These are phyloP conservation scores for Linderina pennispora DNA, from an alignment of 192 early-diverging fungal genomes.

Conservation along the genomic window DNA sequence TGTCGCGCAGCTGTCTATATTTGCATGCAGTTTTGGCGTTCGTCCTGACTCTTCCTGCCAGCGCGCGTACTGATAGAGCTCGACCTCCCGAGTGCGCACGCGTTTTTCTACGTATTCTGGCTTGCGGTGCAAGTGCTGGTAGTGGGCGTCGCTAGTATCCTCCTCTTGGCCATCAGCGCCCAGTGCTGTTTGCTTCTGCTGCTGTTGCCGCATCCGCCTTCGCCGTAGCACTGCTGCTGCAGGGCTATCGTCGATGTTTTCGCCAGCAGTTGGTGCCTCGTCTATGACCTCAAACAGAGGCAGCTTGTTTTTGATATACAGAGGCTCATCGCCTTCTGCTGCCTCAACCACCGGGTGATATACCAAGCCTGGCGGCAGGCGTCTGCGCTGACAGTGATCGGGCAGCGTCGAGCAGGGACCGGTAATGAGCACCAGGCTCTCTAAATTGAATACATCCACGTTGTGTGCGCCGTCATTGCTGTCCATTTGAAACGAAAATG, in stretches of 20 bases:
- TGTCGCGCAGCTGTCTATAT: constrained; percentile 7
- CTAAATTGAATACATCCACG: too few species aligned
- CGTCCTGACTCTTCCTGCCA: constrained; percentile 26
- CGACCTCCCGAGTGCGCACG: constrained; percentile 38
- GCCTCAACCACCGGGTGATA: constrained; percentile 30
- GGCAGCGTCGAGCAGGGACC: constrained; percentile 20
- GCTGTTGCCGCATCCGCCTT: background rate
- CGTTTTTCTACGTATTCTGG: constrained; percentile 42
- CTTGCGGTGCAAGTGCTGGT: constrained; percentile 27
- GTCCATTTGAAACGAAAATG: too few species aligned
- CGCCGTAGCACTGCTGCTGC: constrained; percentile 9
- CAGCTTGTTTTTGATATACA: constrained; percentile 27
- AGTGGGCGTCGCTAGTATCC: constrained; percentile 29
- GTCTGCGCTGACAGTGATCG: constrained; percentile 3
- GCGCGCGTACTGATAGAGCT: constrained; percentile 43
- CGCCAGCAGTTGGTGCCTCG: background rate
- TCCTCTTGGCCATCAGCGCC: background rate
- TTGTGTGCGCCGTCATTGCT: too few species aligned
- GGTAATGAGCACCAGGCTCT: constrained; percentile 22
- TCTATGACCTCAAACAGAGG: constrained; percentile 29
- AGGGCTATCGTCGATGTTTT: constrained; percentile 4
- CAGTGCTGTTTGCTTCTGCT: background rate
- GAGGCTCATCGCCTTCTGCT: constrained; percentile 19
- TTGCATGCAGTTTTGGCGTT: constrained; percentile 7
- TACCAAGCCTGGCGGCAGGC: background rate